Evolutionary conservation across 2,329 filamentous ascomycete genomes (phyloP), one percentile per base, ranked within the genome.

Genomic region (Pleurostoma richardsiae): DNA sequence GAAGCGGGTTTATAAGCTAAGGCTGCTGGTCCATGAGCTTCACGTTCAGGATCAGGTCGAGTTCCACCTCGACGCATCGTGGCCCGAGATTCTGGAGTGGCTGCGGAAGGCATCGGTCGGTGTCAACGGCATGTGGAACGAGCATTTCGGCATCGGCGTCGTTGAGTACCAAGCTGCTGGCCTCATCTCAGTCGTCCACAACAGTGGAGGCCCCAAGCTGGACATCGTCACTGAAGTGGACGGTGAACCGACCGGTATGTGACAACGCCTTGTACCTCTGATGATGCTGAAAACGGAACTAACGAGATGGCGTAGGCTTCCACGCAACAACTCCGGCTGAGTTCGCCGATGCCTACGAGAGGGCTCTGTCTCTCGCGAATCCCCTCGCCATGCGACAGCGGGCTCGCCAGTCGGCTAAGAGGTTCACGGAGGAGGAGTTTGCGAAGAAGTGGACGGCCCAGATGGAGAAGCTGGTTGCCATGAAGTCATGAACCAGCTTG

Each of bases 81-180:
- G 92, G 90, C 82, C 87, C 4, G 81, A 90, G 55, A 88, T 99
- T 45, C 74, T 96, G 7, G 78, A 86, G 30, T 90, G 88, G 80
- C 73, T 97, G 50, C 73, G 81, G 45, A 82, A 74, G 52, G 84
- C 87, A 4, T 92, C 83, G 19, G 80, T 99, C 2, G 94, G 94
- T 43, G 90, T 95, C 30, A 99, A 99, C 58, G 90, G 88, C 59
- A 99, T 99, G 94, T 99, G 94, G 92, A 97, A 96, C 64, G 94
- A 99, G 70, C 94, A 99, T 66, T 99, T 99, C 63, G 94, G 94
- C 27, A 99, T 99, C 49, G 94, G 94, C 2, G 91, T 97, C 11
- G 94, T 99, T 39, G 94, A 99, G 72, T 99, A 97, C 62, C 91
- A 97, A 63, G 94, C 94, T 4, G 94, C 94, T 0, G 94, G 94